Percentiles rank a stretch among this genome's conserved stretches.
phyloP scores from a whole-genome alignment of 2,329 filamentous ascomycete species.

The Pseudogymnoascus sp. region DNA sequence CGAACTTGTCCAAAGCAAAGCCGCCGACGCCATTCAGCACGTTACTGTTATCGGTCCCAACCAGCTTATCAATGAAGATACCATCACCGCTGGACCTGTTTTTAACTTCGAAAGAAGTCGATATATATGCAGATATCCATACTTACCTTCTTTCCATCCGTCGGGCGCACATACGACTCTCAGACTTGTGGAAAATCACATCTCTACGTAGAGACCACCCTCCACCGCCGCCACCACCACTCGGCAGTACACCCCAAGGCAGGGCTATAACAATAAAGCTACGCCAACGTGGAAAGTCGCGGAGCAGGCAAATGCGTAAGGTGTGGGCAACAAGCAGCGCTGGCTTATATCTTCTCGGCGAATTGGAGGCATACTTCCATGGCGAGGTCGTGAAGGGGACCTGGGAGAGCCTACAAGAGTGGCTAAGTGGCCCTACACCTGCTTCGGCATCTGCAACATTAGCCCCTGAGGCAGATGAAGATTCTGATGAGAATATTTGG shows the following conservation, averaged over 20 bases:
- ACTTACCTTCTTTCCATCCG: slow-evolving; percentile 81
- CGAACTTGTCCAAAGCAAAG: slow-evolving; percentile 22
- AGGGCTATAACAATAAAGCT: slow-evolving; percentile 53
- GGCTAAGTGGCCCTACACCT: slow-evolving; percentile 47
- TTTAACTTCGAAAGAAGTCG: slow-evolving; percentile 66
- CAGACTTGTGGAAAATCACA: slow-evolving; percentile 79
- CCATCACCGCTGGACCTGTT: slow-evolving; percentile 81
- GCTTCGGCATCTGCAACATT: slow-evolving; percentile 13
- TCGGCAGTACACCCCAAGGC: slow-evolving; percentile 54
- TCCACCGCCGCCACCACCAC: slow-evolving; percentile 57
- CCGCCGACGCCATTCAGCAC: slow-evolving; percentile 58
- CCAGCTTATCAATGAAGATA: slow-evolving; percentile 63
- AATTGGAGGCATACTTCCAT: slow-evolving; percentile 82
- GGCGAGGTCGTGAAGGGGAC: slow-evolving; percentile 77
- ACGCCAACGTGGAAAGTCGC: slow-evolving; percentile 55
- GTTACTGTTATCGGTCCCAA: slow-evolving; percentile 72
- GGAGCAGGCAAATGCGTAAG: slow-evolving; percentile 64
- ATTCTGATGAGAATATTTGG: slow-evolving; percentile 38
- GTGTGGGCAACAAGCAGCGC: slow-evolving; percentile 88
- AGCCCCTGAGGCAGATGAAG: slow-evolving; percentile 11
- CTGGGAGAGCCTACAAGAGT: slow-evolving; percentile 71
- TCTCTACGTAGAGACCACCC: slow-evolving; percentile 71
- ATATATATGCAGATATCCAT: slow-evolving; percentile 77
- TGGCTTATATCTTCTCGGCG: slow-evolving; percentile 80
- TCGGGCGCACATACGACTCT: slow-evolving; percentile 75